Evolutionary conservation across 768 basidiomycete species (phyloP), one percentile per base, ranked within the genome.

Genomic region (Suillus paluster): DNA sequence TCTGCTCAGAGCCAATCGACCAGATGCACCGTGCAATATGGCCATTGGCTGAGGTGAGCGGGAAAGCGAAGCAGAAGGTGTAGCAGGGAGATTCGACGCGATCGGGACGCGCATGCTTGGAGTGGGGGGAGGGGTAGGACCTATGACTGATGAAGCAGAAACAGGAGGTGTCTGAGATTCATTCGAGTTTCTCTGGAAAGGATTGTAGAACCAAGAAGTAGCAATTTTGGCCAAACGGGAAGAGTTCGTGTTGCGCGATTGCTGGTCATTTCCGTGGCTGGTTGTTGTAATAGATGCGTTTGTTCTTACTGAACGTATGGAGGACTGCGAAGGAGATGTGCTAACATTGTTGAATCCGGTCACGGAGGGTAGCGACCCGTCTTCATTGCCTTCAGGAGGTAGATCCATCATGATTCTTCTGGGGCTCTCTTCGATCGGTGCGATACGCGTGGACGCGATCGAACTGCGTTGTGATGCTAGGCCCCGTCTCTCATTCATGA

Each of bases 131-230:
- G 68, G 64, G 8, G 54, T 66, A 19, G 65, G 70, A 17, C 64
- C 66, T 33, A 58, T 63, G 8, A 78, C 79, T 4, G 82, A 81
- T 5, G 84, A 81, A 3, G 81, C 86, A 33, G 84, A 84, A 6
- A 85, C 78, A 15, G 83, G 75, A 3, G 83, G 82, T 1, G 86
- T 86, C 65, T 89, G 86, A 2, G 89, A 82, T 70, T 91, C 88
- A 64, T 83, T 85, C 8, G 83, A 79, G 1, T 79, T 83, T 61
- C 83, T 86, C 38, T 90, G 80, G 73, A 94, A 93, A 6, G 88
- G 84, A 68, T 87, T 90, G 73, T 92, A 89, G 12, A 93, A 74
- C 92, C 92, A 93, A n/a, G 88, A 81, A 2, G 91, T 84, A 1
- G 90, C 79, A 44, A 91, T 80, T 68, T 86, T 90, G 2, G 90